Base-by-base conservation (phyloP, 75 land plant genomes). In the Picea sitchensis region DNA sequence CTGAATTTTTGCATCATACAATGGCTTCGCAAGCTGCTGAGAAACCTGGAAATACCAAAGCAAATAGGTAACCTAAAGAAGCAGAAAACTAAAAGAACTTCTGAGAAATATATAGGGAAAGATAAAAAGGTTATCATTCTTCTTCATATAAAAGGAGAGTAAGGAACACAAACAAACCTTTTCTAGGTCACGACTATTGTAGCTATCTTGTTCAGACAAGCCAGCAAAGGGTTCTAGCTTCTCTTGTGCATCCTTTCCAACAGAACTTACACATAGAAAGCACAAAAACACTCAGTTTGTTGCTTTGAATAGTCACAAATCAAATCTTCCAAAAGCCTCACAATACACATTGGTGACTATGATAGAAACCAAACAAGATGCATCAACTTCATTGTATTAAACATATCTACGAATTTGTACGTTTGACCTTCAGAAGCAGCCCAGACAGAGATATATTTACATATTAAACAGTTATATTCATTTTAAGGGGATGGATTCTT, bases 171-270 rank as follows among this genome's bases (percentile, higher is more conserved):
- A 59, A 44, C 54, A 62, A 34, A 94, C 99, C 96, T 95, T 98
- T 80, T 98, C 99, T 68, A 98, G 96, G 74, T 98, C 99, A 68
- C 94, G 93, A 82, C 84, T 95, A 23, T 80, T 88, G 82, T 95
- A 93, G 84, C 98, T 95, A 44, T 91, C 98, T 30, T 92, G 92
- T 59, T 83, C 86, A 62, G 91, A 76, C 67, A 98, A 78, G 14
- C 75, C 64, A 51, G 92, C 74, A 89, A 88, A 98, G 38, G 96
- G 94, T 62, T 81, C 87, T 20, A 98, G 78, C 82, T 88, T 93
- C 67, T 87, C 92, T 76, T 79, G 87, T 57, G 84, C 93, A 80
- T 82, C 90, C 51, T 86, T 88, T 38, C 89, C 88, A 58, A 93
- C 80, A 81, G 87, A 88, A 76, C 99, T 96, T 75, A 15, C n/a